Evolutionary conservation across 495 filamentous ascomycete genomes (phyloP).

Genomic region (Lepidopterella palustris): DNA sequence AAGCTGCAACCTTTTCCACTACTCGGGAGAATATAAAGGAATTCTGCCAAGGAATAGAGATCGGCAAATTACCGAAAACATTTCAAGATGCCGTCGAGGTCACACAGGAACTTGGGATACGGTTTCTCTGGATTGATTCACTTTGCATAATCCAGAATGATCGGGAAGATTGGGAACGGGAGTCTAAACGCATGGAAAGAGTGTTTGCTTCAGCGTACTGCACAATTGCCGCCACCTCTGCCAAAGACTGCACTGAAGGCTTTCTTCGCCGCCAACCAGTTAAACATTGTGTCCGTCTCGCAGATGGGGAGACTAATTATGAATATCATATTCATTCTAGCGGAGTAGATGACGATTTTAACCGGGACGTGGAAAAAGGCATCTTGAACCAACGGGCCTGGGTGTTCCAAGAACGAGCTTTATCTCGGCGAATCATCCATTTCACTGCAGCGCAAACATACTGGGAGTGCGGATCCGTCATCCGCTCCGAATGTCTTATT

Average conservation of each 20-base stretch:
- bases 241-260: neutral
- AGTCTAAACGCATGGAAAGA: neutral
- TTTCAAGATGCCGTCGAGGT: conserved; percentile 11
- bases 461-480: conserved; percentile 6
- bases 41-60: neutral
- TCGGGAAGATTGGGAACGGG: neutral
- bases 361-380: neutral
- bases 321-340: neutral
- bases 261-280: neutral
- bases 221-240: conserved; percentile 4
- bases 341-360: neutral
- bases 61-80: neutral
- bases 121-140: conserved; percentile 7
- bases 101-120: conserved; percentile 4
- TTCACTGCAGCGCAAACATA: conserved; percentile 10
- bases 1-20: neutral
- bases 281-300: neutral
- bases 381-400: neutral
- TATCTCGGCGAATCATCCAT: conserved; percentile 4
- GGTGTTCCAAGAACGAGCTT: conserved; percentile 8
- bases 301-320: neutral
- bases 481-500: neutral
- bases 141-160: conserved; percentile 8
- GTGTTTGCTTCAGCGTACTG: neutral
- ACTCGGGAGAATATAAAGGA: conserved; percentile 1